A percentile compares a stretch with the other conserved stretches of the same genome.
These are phyloP conservation scores for Panicum hallii DNA, from an alignment of 202 grass and related monocot species.

Conservation along the genomic window DNA sequence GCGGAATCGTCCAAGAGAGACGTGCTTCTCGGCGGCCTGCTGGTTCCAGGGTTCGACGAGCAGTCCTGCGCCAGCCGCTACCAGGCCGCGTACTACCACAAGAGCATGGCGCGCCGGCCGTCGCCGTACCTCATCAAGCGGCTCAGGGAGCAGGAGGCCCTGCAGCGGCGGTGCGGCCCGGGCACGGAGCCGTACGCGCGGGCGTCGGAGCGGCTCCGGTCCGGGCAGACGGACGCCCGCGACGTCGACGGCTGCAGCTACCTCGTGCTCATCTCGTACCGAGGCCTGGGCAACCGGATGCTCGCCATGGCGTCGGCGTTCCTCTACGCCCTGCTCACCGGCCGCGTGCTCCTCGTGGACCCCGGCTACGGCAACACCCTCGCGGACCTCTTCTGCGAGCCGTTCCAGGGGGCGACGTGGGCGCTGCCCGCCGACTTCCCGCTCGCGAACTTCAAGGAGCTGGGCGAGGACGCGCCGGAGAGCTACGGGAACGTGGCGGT, in stretches of 20 bases:
- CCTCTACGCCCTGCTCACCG: conserved; percentile 25
- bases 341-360: conserved; percentile 28
- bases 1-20: conserved; percentile 1
- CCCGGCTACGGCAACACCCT: conserved; percentile 15
- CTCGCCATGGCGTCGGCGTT: conserved; percentile 10
- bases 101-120: neutral
- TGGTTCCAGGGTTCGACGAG: conserved; percentile 24
- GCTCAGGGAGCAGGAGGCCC: conserved; percentile 11
- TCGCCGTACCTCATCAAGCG: conserved; percentile 28
- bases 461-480: neutral
- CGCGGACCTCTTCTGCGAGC: conserved; percentile 68
- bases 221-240: neutral
- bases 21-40: conserved; percentile 10
- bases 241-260: conserved; percentile 3
- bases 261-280: conserved; percentile 23
- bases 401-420: conserved; percentile 61
- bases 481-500: neutral
- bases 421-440: neutral
- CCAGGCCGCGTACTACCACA: conserved; percentile 14
- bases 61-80: conserved; percentile 18
- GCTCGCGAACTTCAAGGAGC: neutral
- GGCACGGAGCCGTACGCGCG: neutral
- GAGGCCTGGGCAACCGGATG: conserved; percentile 33
- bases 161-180: conserved; percentile 27
- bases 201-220: neutral